A percentile compares a stretch with the other conserved stretches of the same genome.
Evolutionary conservation across 1,139 yeast species (phyloP).

Genomic region (Pichia sp.): DNA sequence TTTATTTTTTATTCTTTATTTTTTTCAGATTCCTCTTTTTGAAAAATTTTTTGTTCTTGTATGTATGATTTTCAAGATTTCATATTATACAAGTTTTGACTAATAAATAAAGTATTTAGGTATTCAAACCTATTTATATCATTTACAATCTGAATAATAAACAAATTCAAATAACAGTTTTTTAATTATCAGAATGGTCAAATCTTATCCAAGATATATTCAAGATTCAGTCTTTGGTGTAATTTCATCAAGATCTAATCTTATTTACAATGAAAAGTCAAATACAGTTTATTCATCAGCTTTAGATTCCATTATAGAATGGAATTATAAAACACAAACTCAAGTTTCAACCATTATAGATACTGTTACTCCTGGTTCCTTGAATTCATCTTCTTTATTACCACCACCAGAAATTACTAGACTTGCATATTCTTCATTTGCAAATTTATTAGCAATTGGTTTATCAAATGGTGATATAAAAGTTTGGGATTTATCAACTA

Average conservation of each 20-base stretch:
- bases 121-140: too few relatives aligned
- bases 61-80: too few relatives aligned
- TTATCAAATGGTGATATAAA: slow-evolving; percentile 83
- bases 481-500: slow-evolving; percentile 86
- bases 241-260: slow-evolving; percentile 66
- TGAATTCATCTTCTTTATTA: slow-evolving; percentile 52
- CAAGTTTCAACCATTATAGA: slow-evolving; percentile 52
- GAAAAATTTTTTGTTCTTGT: neutral
- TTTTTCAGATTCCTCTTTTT: neutral
- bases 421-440: slow-evolving; percentile 52
- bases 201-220: slow-evolving; percentile 89
- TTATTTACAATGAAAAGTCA: slow-evolving; percentile 56
- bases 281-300: slow-evolving; percentile 81
- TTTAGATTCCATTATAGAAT: slow-evolving; percentile 73
- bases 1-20: neutral
- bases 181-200: slow-evolving; percentile 55
- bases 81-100: too few relatives aligned
- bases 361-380: slow-evolving; percentile 68
- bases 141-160: too few relatives aligned
- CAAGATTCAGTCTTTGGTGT: slow-evolving; percentile 81
- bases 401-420: slow-evolving; percentile 61
- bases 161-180: neutral
- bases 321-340: slow-evolving; percentile 94
- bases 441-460: slow-evolving; percentile 81
- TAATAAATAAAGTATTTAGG: too few relatives aligned